Base-by-base conservation (phyloP, 106 monocot species). In the Platanthera zijinensis region DNA sequence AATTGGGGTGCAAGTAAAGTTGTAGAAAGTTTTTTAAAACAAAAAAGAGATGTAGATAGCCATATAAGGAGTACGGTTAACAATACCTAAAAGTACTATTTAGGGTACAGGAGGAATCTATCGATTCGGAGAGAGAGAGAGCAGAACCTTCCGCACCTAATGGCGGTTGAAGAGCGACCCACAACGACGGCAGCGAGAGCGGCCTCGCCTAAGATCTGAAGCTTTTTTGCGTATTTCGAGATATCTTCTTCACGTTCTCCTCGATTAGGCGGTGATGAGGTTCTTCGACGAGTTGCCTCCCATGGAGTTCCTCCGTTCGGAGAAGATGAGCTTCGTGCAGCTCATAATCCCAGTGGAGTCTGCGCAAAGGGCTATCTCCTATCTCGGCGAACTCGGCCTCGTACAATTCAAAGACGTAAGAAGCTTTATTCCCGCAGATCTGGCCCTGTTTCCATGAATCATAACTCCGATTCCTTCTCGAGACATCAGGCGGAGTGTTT, bases 381-480 rank as follows among this genome's bases (percentile, higher is more conserved):
- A 96, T 81, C 90, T 96, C 46, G 96, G 96, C 51, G 96, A 96
- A 67, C 84, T 93, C 74, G 96, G 96, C 50, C 84, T 96, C 71
- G 77, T 96, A 78, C 96, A 96, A 75, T 91, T 96, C 84, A 87
- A 81, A 82, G 96, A 96, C 63, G 96, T 96, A 83, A 80, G 88
- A 46, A 76, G 19, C 68, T 32, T 59, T 39, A 12, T 3, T 46
- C 79, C 3, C 61, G 49, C 10, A 32, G 75, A 75, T 69, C 74
- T 57, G 22, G 14, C 62, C 71, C 15, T 51, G 10, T 75, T 74
- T 76, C 73, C 68, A 48, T n/a, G 25, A 57, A 48, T 57, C 54
- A 9, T 52, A 2, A 25, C 17, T 53, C 57, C 0, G 25, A 61
- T 57, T 21, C 17, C 7, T 14, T 51, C 11, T 51, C 14, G 14